Evolutionary conservation across 208 protist genomes (phyloP), one percentile per base, ranked within the genome.

Genomic region (Trypanosomatidae sp.): DNA sequence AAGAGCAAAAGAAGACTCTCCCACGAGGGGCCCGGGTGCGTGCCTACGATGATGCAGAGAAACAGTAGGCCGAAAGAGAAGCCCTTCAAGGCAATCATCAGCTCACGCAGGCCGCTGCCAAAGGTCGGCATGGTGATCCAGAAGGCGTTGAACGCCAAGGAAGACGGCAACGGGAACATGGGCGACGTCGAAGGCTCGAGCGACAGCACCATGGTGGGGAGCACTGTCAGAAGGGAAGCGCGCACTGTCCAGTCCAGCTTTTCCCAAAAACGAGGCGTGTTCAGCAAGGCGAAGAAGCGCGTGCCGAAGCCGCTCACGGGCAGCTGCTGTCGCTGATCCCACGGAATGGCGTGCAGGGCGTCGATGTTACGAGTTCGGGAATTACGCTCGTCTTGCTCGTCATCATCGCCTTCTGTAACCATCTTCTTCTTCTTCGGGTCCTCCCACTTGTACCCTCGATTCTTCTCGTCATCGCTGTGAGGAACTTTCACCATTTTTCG

Each of bases 71-170:
- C 89, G 17, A 93, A 64, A n/a, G 83, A 82, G 73, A 94, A 93
- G 36, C 92, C 92, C 53, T 97, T 97, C 36, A 97, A 72, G 19
- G 84, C 83, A 59, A 94, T 89, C 50, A 88, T 70, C 28, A 94
- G 82, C 80, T 95, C 89, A 10, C 86, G 85, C 65, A 97, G 67
- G 9, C 92, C 92, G 25, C 81, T 75, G 71, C 92, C 92, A 76
- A 97, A 97, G 10, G 92, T 97, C 41, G 90, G 90, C 85, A 88
- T 92, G 13, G 89, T 91, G 69, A 97, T 95, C 91, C 92, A 97
- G 74, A 95, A 97, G 41, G 92, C 92, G 46, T 88, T 88, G 79
- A 95, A 95, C 49, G 92, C 89, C 36, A 94, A 79, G 6, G 79
- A 86, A 62, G 87, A 91, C 43, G 92, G 83, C 77, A 97, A 83